phyloP scores from a whole-genome alignment of 352 stramenopile genomes.

The Pythium phragmitis region DNA sequence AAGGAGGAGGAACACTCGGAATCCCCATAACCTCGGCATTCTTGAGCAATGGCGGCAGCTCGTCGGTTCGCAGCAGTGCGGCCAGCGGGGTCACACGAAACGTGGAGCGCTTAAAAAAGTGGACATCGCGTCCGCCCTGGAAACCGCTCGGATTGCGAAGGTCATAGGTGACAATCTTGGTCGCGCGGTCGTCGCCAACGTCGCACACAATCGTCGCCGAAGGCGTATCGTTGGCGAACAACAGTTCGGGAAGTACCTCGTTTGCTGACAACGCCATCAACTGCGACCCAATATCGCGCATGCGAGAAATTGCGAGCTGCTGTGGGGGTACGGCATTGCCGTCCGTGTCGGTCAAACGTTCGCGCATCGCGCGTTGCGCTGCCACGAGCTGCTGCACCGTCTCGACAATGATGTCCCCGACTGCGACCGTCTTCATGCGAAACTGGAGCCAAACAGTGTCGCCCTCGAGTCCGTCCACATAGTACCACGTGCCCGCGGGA shows the following conservation, averaged over 20 bases:
- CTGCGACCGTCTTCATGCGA: conserved; percentile 30
- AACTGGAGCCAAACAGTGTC: conserved; percentile 44
- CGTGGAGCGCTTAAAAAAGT: conserved; percentile 32
- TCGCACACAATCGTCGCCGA: not conserved
- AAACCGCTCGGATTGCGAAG: conserved; percentile 12
- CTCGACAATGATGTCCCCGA: conserved; percentile 27
- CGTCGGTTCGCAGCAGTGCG: conserved; percentile 35
- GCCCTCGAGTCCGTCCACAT: conserved; percentile 23
- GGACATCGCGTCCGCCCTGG: conserved; percentile 12
- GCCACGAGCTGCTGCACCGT: conserved; percentile 34
- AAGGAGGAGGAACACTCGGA: not conserved
- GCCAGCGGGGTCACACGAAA: conserved; percentile 57
- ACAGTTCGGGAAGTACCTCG: conserved; percentile 14
- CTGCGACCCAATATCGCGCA: not conserved
- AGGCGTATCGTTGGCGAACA: not conserved
- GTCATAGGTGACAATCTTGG: conserved; percentile 14
- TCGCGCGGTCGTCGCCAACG: not conserved
- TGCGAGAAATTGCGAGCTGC: not conserved
- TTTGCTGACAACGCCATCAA: conserved; percentile 4
- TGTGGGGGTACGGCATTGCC: not conserved
- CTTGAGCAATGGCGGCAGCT: conserved; percentile 26
- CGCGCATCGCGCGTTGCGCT: conserved; percentile 4
- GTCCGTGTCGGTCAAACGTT: not conserved
- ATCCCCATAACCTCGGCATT: not conserved
- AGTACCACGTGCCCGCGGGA: conserved; percentile 50